Percentiles rank a stretch among this genome's conserved stretches.
Evolutionary conservation across 345 rosid genomes (phyloP).

Genomic region (Pistacia atlantica): DNA sequence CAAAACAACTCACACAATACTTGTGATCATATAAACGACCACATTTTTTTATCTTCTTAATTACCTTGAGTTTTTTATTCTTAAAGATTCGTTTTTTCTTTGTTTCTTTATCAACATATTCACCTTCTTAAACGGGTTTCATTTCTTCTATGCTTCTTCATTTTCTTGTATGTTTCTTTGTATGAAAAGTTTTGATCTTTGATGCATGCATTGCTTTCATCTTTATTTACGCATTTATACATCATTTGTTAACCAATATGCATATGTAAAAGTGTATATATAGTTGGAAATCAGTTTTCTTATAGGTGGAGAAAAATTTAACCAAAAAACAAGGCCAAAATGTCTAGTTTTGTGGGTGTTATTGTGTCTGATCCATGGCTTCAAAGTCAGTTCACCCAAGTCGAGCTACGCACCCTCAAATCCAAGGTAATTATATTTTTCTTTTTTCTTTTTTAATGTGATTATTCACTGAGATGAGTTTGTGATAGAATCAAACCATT

Average conservation of each 20-base stretch:
- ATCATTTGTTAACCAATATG: no score
- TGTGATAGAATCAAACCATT: background rate
- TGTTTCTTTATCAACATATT: background rate
- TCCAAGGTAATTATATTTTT: slow-evolving; percentile 58
- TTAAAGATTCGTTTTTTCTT: slow-evolving; percentile 5
- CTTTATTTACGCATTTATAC: background rate
- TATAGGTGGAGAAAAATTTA: slow-evolving; percentile 15
- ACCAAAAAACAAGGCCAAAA: slow-evolving; percentile 27
- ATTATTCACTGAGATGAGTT: background rate
- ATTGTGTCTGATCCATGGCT: slow-evolving; percentile 96
- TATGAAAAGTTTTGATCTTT: background rate
- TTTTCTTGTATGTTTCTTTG: background rate
- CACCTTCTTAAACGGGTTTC: background rate
- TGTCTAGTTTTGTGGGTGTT: slow-evolving; percentile 93
- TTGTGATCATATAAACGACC: background rate
- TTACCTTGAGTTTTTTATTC: background rate
- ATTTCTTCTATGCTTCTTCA: background rate
- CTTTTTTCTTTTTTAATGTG: background rate
- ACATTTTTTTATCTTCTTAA: slow-evolving; percentile 1
- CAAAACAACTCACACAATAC: background rate
- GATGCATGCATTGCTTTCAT: slow-evolving; percentile 18
- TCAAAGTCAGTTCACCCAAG: slow-evolving; percentile 99
- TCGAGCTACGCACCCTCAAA: slow-evolving; percentile 93
- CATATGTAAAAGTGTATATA: no score
- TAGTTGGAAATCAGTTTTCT: slow-evolving; percentile 1